Evolutionary conservation across 2,329 filamentous ascomycete genomes (phyloP).

Genomic region (Colletotrichum truncatum): DNA sequence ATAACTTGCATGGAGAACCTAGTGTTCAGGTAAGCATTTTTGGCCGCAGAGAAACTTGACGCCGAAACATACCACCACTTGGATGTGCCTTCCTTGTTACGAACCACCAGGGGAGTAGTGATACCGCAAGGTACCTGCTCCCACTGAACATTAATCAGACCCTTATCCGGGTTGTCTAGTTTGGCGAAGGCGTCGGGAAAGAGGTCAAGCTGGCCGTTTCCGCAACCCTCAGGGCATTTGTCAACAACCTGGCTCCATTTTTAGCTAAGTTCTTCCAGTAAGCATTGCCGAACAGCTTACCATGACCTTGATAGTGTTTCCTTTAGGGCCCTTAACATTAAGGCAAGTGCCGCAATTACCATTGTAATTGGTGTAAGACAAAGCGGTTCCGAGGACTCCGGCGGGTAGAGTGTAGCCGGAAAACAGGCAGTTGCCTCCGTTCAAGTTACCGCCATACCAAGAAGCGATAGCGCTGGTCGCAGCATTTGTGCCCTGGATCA

Average conservation of each 20-base stretch:
- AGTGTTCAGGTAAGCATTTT: constrained; percentile 49
- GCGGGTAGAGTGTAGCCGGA: constrained; percentile 18
- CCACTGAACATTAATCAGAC: constrained; percentile 60
- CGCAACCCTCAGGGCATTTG: constrained; percentile 62
- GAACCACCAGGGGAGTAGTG: constrained; percentile 55
- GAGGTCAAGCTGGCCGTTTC: constrained; percentile 63
- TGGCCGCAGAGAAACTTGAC: not conserved
- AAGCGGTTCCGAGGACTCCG: constrained; percentile 12
- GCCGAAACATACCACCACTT: constrained; percentile 23
- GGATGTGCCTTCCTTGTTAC: constrained; percentile 62
- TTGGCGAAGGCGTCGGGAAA: constrained; percentile 59
- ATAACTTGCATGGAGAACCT: constrained; percentile 60
- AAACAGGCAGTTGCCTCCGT: constrained; percentile 18
- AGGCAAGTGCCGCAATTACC: constrained; percentile 26
- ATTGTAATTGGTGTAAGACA: constrained; percentile 16
- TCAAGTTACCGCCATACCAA: constrained; percentile 20
- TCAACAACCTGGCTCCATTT: constrained; percentile 56
- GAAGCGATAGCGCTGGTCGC: constrained; percentile 18
- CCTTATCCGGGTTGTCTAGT: constrained; percentile 52
- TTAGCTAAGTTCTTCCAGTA: not conserved
- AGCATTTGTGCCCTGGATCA: constrained; percentile 8
- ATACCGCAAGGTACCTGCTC: constrained; percentile 60
- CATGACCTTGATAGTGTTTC: constrained; percentile 26
- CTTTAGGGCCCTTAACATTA: constrained; percentile 20
- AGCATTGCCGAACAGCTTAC: not conserved